Base-by-base conservation (phyloP, 2,329 filamentous ascomycete genomes). In the Aspergillus aculeatus region DNA sequence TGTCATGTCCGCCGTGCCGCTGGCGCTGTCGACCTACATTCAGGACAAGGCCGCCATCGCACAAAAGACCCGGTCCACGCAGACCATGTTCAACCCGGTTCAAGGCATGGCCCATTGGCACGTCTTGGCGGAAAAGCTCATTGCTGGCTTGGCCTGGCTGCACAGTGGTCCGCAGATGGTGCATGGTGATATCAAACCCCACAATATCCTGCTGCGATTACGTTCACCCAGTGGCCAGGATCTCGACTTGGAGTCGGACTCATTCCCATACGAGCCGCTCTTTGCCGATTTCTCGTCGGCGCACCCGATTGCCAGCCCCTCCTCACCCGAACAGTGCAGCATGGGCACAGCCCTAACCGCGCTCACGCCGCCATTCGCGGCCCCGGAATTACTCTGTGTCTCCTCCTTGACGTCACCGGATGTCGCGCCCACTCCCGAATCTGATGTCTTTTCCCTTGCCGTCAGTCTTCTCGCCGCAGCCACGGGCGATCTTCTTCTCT, bases 151-250 rank as follows among this genome's bases (percentile, higher is more conserved):
- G 2, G 64, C 67, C 7, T 82, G 79, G 77, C 69, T 82, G 6
- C 80, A 82, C 54, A 64, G 67, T 35, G 62, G 64, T 3, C 70
- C 74, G 2, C 70, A 72, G 4, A 70, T 82, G 4, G 73, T 81
- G 2, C 80, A 82, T 62, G 79, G 78, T 1, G 79, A 81, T 66
- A 76, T 82, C 66, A 82, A 82, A 61, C 78, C 78, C 5, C 73
- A 76, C 50, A 82, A 81, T 47, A 69, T 81, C 29, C 69, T 81
- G 0, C 68, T 82, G 2, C 70, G 68, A 3, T 64, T 68, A 23
- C 61, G 67, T 5, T 50, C 62, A n/a, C 59, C 60, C 4, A 54
- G 62, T 7, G 31, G 58, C 38, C 55, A 61, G 2, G 47, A 54
- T 21, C 23, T 50, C 2, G 47, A 54, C 29, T 26, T 50, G 6